Base-by-base conservation (phyloP, 2,329 filamentous ascomycete genomes). In the Ilyonectria destructans region DNA sequence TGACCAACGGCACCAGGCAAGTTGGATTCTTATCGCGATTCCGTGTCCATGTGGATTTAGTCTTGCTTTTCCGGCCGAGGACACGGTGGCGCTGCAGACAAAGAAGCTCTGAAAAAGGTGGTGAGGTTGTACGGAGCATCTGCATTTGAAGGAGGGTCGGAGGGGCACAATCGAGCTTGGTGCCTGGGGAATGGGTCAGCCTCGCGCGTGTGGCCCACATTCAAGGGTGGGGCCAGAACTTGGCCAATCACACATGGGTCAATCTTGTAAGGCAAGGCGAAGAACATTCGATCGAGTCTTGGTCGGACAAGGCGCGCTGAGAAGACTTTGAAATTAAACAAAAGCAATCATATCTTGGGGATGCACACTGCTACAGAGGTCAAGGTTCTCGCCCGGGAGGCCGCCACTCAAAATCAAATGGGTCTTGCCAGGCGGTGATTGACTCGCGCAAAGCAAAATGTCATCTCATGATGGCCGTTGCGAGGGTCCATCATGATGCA, bases 81-180 rank as follows among this genome's bases (percentile, higher is more conserved):
- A 54, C 12, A n/a, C 26, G 26, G 26, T 26, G 26, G 31, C 15
- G n/a, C 15, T 35, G 26, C 26, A 26, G 31, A 35, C 51, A 33
- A 54, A n/a, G 35, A 21, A 31, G 10, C n/a, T 33, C 33, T 33
- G 48, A 29, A 43, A 31, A 12, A 60, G 45, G 26, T 33, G n/a
- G 54, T 17, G 59, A 55, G 35, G 17, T 40, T 35, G 56, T 12
- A 21, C 21, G 26, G 31, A 65, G 59, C 21, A 56, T 64, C 62
- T 73, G 72, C 63, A 62, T 70, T 74, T 55, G 71, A 62, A 63
- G 61, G 68, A 73, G 68, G 69, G 69, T 70, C 74, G 63, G 73
- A 75, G 73, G 73, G 73, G 73, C 71, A 75, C 54, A 58, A 64
- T 55, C 40, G 43, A 57, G 60, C 55, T 62, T 37, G 71, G 72